phyloP scores from a whole-genome alignment of 805 yeast species.

The Cyberlindnera mycetangii region DNA sequence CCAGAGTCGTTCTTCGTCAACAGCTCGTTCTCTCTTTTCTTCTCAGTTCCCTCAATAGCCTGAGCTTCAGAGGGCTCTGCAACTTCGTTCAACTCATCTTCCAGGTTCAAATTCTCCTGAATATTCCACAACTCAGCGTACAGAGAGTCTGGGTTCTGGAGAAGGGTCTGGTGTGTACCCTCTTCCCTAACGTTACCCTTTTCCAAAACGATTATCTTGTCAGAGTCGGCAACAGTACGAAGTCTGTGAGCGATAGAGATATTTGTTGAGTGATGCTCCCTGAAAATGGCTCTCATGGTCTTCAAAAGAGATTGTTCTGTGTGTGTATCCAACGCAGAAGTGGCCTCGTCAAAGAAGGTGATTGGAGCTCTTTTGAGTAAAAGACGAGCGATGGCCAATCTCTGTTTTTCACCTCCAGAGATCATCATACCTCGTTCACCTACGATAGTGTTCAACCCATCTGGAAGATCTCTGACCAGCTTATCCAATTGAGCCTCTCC shows the following conservation, averaged over 20 bases:
- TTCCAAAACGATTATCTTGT: conserved; percentile 83
- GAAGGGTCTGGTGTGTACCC: conserved; percentile 71
- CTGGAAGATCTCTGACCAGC: conserved; percentile 70
- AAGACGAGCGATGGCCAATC: conserved; percentile 92
- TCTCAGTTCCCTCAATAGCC: conserved; percentile 5
- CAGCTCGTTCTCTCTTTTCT: conserved; percentile 9
- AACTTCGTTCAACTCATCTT: conserved; percentile 35
- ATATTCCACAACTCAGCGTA: conserved; percentile 87
- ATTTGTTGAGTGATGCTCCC: conserved; percentile 60
- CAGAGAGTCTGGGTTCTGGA: conserved; percentile 53
- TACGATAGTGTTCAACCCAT: conserved; percentile 80
- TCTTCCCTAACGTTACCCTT: conserved; percentile 82
- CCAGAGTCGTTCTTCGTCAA: conserved; percentile 5
- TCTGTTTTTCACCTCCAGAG: conserved; percentile 98
- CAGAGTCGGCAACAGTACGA: conserved; percentile 91
- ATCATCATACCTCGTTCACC: conserved; percentile 99
- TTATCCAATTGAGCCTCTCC: conserved; percentile 64
- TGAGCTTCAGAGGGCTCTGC: conserved; percentile 14
- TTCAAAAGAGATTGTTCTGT: conserved; percentile 83
- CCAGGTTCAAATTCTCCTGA: conserved; percentile 72
- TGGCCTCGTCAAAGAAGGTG: conserved; percentile 95
- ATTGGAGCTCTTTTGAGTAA: conserved; percentile 82
- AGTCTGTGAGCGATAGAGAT: conserved; percentile 92
- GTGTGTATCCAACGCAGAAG: conserved; percentile 94
- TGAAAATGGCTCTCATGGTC: conserved; percentile 69